These are phyloP conservation scores for Lentinula sp. DNA, from an alignment of 768 basidiomycete species.

Conservation along the genomic window DNA sequence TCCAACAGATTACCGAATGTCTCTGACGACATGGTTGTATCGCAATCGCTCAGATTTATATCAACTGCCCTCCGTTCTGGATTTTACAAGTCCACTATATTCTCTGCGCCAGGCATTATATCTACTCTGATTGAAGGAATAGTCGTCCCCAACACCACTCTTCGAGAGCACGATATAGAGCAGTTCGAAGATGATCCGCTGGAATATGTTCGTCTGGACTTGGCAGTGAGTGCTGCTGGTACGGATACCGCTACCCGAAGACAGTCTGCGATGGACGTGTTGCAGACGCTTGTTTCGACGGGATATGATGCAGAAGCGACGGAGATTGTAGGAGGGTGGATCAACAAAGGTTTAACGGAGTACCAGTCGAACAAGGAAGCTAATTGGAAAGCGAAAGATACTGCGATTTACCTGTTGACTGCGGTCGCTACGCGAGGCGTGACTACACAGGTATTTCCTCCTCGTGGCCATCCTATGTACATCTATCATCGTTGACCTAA, in stretches of 20 bases:
- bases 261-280: conserved; percentile 93
- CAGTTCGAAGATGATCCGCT: conserved; percentile 97
- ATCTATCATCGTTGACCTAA: conserved; percentile 3
- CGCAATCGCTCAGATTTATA: conserved; percentile 86
- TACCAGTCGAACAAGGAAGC: conserved; percentile 78
- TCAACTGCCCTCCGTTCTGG: conserved; percentile 90
- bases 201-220: conserved; percentile 87
- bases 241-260: conserved; percentile 79
- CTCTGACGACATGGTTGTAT: conserved; percentile 81
- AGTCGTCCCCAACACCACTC: conserved; percentile 86
- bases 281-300: conserved; percentile 79
- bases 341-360: conserved; percentile 62
- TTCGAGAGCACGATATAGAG: conserved; percentile 87
- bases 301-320: conserved; percentile 83
- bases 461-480: not conserved
- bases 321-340: conserved; percentile 80
- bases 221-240: conserved; percentile 56
- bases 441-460: conserved; percentile 61
- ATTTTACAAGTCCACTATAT: conserved; percentile 66
- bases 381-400: conserved; percentile 91
- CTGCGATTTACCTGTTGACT: conserved; percentile 89
- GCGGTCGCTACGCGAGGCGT: conserved; percentile 88
- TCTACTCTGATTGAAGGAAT: conserved; percentile 82
- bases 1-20: conserved; percentile 62
- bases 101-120: conserved; percentile 78